phyloP scores from a whole-genome alignment of 345 rosid genomes.

The Garcia nutans region DNA sequence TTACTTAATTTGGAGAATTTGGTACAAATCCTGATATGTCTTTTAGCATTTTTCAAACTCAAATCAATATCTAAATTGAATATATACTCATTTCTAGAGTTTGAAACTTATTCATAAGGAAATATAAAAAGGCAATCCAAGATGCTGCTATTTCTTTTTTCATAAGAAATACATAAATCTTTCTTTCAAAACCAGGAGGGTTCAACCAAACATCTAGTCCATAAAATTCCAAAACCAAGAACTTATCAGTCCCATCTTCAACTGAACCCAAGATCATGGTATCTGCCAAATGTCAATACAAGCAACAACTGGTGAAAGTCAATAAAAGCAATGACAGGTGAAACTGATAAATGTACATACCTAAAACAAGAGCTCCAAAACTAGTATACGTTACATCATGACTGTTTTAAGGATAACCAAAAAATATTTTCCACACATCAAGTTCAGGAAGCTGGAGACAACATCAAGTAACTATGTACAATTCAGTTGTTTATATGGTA shows the following conservation, averaged over 20 bases:
- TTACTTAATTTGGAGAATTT: no score
- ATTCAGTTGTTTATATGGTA: background rate
- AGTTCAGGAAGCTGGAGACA: constrained; percentile 1
- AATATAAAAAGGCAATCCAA: no score
- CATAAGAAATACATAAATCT: no score
- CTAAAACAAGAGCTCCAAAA: background rate
- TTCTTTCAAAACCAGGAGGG: background rate
- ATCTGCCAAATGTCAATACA: background rate
- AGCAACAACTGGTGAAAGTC: background rate
- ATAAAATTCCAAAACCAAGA: background rate
- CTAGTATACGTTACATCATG: background rate
- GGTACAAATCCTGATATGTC: no score
- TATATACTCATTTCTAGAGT: no score
- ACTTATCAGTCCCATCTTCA: background rate
- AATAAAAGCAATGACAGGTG: background rate
- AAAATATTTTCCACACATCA: background rate
- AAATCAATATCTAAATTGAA: no score
- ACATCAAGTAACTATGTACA: constrained; percentile 3
- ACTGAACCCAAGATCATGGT: background rate
- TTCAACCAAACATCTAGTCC: background rate
- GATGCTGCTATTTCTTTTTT: no score
- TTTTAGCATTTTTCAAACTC: no score
- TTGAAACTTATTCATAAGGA: no score
- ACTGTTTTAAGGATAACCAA: background rate
- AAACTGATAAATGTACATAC: background rate